These are phyloP conservation scores for Penicillium sclerotigenum DNA, from an alignment of 2,329 filamentous ascomycete species.

Conservation along the genomic window DNA sequence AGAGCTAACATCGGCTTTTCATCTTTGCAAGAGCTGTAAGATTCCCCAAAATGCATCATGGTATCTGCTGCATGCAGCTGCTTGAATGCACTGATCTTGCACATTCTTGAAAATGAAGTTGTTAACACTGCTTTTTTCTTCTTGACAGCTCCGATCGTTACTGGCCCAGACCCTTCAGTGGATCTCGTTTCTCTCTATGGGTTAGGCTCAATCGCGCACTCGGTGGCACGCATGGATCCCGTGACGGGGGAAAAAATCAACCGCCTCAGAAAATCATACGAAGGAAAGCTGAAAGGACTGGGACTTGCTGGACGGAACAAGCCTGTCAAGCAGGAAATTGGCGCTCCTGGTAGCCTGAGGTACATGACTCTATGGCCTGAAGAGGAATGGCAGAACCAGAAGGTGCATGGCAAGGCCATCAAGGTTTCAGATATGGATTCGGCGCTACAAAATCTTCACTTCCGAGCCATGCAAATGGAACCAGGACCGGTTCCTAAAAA, in stretches of 20 bases:
- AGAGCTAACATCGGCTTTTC: slow-evolving; percentile 47
- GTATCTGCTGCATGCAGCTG: slow-evolving; percentile 31
- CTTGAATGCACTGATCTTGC: slow-evolving; percentile 26
- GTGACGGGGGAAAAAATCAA: slow-evolving; percentile 64
- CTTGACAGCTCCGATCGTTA: slow-evolving; percentile 46
- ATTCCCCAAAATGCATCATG: slow-evolving; percentile 42
- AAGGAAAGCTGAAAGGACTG: slow-evolving; percentile 50
- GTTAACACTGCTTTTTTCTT: slow-evolving; percentile 42
- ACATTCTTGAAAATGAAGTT: slow-evolving; percentile 33
- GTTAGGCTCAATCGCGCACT: slow-evolving; percentile 54
- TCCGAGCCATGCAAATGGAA: slow-evolving; percentile 48
- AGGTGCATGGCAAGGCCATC: slow-evolving; percentile 47
- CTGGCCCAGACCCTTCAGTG: slow-evolving; percentile 56
- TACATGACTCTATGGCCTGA: slow-evolving; percentile 49
- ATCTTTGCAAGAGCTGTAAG: slow-evolving; percentile 52
- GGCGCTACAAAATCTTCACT: slow-evolving; percentile 41
- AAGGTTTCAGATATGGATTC: slow-evolving; percentile 43
- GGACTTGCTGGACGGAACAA: slow-evolving; percentile 49
- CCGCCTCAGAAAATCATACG: slow-evolving; percentile 56
- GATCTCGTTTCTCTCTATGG: slow-evolving; percentile 60
- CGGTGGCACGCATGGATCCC: slow-evolving; percentile 58
- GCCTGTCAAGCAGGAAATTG: slow-evolving; percentile 44
- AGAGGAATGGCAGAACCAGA: slow-evolving; percentile 51
- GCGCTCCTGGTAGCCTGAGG: slow-evolving; percentile 38
- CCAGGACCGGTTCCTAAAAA: slow-evolving; percentile 46